phyloP scores from a whole-genome alignment of 108 stramenopile genomes.

The Parmales sp. region DNA sequence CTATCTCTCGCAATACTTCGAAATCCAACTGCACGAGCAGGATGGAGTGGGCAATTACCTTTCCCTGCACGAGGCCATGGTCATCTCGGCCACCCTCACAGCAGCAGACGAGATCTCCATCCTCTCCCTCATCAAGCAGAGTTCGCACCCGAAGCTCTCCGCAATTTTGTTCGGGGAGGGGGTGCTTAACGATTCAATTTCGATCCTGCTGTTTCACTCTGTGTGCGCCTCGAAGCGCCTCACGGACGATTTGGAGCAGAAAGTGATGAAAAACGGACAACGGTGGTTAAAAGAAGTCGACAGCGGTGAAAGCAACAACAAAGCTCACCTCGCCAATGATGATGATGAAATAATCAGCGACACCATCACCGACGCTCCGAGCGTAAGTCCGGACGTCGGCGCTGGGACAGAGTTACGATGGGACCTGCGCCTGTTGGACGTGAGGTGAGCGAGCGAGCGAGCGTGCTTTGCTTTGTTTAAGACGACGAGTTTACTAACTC shows the following conservation, averaged over 20 bases:
- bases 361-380: no score
- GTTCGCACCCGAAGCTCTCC: slow-evolving; percentile 26
- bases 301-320: no score
- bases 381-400: no score
- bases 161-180: slow-evolving; percentile 43
- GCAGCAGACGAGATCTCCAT: slow-evolving; percentile 34
- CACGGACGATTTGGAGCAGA: background rate
- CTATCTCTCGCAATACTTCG: slow-evolving; percentile 9
- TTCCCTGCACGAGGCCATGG: slow-evolving; percentile 31
- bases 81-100: slow-evolving; percentile 23
- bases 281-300: no score
- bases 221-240: slow-evolving; percentile 6
- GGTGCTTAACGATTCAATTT: slow-evolving; percentile 36
- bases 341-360: no score
- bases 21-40: background rate
- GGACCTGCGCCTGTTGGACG: no score
- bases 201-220: slow-evolving; percentile 37
- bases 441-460: no score
- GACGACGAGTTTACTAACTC: no score
- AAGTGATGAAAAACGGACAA: no score
- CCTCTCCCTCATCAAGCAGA: slow-evolving; percentile 25
- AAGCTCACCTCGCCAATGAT: no score
- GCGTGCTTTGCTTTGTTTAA: no score
- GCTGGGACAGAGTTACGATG: no score
- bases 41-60: slow-evolving; percentile 25